Evolutionary conservation across 345 rosid genomes (phyloP).

Genomic region (Arabidopsis arenosa): DNA sequence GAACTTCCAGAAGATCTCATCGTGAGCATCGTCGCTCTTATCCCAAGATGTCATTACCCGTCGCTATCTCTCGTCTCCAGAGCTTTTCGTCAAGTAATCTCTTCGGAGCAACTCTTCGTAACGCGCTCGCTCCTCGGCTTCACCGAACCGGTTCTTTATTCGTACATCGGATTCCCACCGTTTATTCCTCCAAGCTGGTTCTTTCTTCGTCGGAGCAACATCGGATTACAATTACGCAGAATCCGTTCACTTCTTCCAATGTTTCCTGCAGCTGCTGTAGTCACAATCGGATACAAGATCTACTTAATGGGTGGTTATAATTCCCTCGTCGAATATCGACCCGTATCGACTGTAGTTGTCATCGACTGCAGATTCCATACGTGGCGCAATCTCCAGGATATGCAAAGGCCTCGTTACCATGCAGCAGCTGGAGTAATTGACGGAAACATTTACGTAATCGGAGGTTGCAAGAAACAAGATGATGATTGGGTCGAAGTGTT

Average conservation of each 20-base stretch:
- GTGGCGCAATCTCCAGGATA: neutral
- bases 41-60: neutral
- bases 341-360: neutral
- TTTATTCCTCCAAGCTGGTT: neutral
- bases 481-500: neutral
- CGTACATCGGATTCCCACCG: neutral
- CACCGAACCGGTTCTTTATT: neutral
- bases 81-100: no score
- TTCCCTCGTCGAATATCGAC: no score
- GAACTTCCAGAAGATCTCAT: neutral
- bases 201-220: neutral
- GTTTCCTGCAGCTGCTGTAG: neutral
- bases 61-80: neutral
- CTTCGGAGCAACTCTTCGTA: no score
- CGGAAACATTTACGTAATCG: conserved; percentile 19
- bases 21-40: neutral
- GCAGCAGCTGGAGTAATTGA: conserved; percentile 13
- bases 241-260: neutral
- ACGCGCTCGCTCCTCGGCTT: neutral
- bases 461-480: neutral
- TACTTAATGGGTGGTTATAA: conserved; percentile 3
- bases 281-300: conserved; percentile 3
- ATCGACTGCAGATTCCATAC: conserved; percentile 10
- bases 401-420: neutral
- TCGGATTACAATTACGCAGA: neutral